These are phyloP conservation scores for Calonectria ilicicola DNA, from an alignment of 2,329 filamentous ascomycete species.

Conservation along the genomic window DNA sequence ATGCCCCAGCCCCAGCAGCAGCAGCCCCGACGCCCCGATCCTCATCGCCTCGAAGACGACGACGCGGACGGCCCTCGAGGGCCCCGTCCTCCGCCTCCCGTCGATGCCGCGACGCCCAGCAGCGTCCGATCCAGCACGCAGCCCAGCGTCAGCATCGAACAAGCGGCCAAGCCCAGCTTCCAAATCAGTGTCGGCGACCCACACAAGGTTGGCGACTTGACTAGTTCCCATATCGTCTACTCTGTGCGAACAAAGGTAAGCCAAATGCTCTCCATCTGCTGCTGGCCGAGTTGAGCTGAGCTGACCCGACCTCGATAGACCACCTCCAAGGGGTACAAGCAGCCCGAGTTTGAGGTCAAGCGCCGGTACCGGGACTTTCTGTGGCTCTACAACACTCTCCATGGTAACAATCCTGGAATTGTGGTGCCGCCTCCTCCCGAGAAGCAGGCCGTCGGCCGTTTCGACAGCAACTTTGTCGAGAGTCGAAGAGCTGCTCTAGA, in stretches of 20 bases:
- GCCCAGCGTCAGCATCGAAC: conserved; percentile 91
- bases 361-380: conserved; percentile 96
- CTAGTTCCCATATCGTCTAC: conserved; percentile 97
- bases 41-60: conserved; percentile 78
- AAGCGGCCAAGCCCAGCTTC: conserved; percentile 93
- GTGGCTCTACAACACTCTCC: conserved; percentile 96
- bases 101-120: conserved; percentile 68
- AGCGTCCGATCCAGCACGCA: conserved; percentile 64
- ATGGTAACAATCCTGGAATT: conserved; percentile 93
- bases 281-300: not conserved
- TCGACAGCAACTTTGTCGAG: conserved; percentile 97
- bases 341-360: conserved; percentile 92
- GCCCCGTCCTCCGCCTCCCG: conserved; percentile 75
- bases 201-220: conserved; percentile 96
- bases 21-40: conserved; percentile 62
- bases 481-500: conserved; percentile 90
- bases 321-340: conserved; percentile 94
- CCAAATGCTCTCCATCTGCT: not conserved
- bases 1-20: conserved; percentile 59
- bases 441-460: conserved; percentile 96
- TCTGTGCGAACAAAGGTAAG: conserved; percentile 90
- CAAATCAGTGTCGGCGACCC: conserved; percentile 94
- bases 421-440: conserved; percentile 96
- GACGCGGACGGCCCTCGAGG: conserved; percentile 67
- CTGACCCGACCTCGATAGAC: conserved; percentile 66